Evolutionary conservation across 1,284 basidiomycete species (phyloP), one percentile per base, ranked within the genome.

Genomic region (Fomitopsis betulina): DNA sequence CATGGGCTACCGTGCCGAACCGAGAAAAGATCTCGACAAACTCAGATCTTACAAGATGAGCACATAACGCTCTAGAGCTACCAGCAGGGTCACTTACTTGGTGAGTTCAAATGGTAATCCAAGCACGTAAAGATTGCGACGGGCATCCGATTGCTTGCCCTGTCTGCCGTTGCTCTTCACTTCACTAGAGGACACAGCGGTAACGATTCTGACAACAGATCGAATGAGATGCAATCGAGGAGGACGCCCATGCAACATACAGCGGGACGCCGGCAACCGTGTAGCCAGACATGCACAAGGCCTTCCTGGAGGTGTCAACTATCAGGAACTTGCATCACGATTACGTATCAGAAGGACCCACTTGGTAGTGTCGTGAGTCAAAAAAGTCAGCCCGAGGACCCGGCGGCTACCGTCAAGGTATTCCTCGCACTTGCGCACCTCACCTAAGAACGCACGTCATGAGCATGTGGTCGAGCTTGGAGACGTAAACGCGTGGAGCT

Each of bases 51-150:
- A 35, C 38, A 12, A 35, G 1, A 43, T 17, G 8, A 45, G 19
- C 52, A 49, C 1, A 6, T 6, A 33, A 2, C 32, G 45, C 17
- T 23, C 23, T 12, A 9, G 8, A 17, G 15, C 21, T 49, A 21
- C 7, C 55, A 32, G 45, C 33, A 56, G 1, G 43, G 38, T 49
- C 33, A 67, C 80, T 58, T 67, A 89, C 89, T 89, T 89, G 32
- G 84, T 85, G 33, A 91, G 76, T 64, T 87, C 84, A 65, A 90
- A 90, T 4, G 89, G 89, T 52, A 91, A 70, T 17, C 89, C 89
- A 23, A 91, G 81, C 32, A 91, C 89, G 63, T 91, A 91, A 49
- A 91, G 81, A 68, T 91, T 91, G 58, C 89, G 80, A 54, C 89
- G 86, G 57, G 70, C 67, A 63, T 90, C 88, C 35, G 72, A 60